Evolutionary conservation across 2,329 filamentous ascomycete species (phyloP).

Genomic region (Fusarium buxicola): DNA sequence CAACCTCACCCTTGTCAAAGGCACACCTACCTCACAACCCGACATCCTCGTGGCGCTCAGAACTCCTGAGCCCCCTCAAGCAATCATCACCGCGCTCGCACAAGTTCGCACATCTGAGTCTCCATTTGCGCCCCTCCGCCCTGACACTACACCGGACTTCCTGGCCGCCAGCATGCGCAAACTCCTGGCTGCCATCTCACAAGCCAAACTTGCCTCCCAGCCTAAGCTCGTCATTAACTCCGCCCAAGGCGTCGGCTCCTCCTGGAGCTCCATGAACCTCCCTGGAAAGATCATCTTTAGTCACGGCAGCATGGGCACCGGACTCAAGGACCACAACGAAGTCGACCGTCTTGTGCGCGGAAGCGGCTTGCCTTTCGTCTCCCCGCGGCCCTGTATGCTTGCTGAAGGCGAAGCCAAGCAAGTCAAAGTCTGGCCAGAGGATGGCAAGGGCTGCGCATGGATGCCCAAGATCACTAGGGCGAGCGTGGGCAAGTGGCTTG

Average conservation of each 20-base stretch:
- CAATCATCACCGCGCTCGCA: constrained; percentile 14
- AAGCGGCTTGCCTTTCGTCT: constrained; percentile 17
- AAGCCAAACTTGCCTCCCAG: rapidly evolving
- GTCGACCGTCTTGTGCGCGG: constrained; percentile 17
- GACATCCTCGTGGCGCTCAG: constrained; percentile 4
- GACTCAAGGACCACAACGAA: constrained; percentile 24
- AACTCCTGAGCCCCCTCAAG: not conserved
- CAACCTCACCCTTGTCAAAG: constrained; percentile 22
- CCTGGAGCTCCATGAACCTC: constrained; percentile 28
- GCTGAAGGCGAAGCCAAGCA: constrained; percentile 2
- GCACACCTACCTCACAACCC: constrained; percentile 18
- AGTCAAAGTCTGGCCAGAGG: constrained; percentile 29
- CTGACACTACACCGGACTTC: constrained; percentile 25
- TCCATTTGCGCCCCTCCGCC: constrained; percentile 10
- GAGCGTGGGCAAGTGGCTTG: constrained; percentile 25
- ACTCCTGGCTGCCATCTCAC: not conserved
- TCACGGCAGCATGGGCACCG: constrained; percentile 24
- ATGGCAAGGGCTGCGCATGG: constrained; percentile 34
- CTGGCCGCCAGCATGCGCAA: constrained; percentile 20
- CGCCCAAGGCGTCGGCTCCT: constrained; percentile 9
- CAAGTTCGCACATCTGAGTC: constrained; percentile 23
- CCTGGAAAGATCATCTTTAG: constrained; percentile 24
- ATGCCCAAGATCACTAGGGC: constrained; percentile 29
- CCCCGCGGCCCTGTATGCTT: constrained; percentile 26
- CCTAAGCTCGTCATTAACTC: constrained; percentile 27